Conservation (phyloP, 306 rosid species). For the Sicyos edulis region DNA sequence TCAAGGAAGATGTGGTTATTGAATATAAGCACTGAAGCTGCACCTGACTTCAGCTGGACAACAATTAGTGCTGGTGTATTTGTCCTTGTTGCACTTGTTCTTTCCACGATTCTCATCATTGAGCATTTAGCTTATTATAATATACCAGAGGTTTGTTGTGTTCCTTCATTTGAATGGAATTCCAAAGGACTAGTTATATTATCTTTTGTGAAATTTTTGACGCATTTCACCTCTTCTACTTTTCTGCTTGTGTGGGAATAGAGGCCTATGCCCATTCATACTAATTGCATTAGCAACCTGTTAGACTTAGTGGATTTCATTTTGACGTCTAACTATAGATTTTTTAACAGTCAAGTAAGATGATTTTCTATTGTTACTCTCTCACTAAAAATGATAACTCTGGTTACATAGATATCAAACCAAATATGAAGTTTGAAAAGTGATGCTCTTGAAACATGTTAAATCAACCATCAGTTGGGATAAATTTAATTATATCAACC, state of each 20-base stretch:
- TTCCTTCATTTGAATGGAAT: constrained; percentile 12
- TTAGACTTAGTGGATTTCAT: neutral
- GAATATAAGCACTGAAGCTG: constrained; percentile 41
- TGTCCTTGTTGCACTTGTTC: constrained; percentile 67
- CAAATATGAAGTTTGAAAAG: neutral
- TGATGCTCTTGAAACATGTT: neutral
- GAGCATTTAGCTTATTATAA: constrained; percentile 92
- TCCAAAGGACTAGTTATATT: constrained; percentile 12
- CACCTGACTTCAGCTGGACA: constrained; percentile 64
- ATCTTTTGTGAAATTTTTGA: neutral
- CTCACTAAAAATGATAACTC: neutral
- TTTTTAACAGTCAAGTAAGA: neutral
- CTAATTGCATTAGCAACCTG: neutral
- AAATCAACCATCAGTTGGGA: no score
- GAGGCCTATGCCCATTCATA: neutral
- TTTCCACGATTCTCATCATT: constrained; percentile 79
- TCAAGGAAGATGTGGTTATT: constrained; percentile 49
- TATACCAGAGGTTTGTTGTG: constrained; percentile 78
- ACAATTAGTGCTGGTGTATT: constrained; percentile 74
- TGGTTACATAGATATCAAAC: constrained; percentile 7
- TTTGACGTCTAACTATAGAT: constrained; percentile 1
- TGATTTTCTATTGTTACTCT: neutral
- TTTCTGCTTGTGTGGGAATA: constrained; percentile 9
- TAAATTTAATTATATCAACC: no score
- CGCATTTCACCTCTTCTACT: constrained; percentile 6